A percentile compares a stretch with the other conserved stretches of the same genome.
Conservation (phyloP, 352 stramenopile genomes). For the Pythium aristosporum region DNA sequence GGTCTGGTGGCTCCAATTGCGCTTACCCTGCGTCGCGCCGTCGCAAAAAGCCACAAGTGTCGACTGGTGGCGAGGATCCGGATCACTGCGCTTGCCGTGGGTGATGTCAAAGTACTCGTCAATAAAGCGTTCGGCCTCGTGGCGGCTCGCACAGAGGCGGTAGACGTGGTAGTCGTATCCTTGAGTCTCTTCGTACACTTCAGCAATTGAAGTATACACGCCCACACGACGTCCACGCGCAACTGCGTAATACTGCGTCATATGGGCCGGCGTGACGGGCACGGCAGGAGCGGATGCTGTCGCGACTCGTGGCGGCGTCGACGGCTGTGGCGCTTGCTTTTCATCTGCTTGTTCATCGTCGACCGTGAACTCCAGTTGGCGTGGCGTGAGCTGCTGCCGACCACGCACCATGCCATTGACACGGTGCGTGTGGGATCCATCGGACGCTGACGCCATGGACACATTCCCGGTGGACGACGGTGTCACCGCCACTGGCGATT, state of each 20-base stretch:
- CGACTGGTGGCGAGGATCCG: constrained; percentile 41
- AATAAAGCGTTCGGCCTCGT: constrained; percentile 53
- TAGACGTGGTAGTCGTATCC: constrained; percentile 17
- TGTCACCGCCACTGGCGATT: not conserved
- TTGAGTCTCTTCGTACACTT: constrained; percentile 24
- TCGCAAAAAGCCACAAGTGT: constrained; percentile 76
- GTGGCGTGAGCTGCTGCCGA: constrained; percentile 10
- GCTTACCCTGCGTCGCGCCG: constrained; percentile 56
- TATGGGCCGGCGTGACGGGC: not conserved
- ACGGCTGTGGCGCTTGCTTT: not conserved
- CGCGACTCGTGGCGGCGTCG: not conserved
- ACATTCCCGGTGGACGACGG: not conserved
- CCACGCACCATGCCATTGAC: not conserved
- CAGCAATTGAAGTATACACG: constrained; percentile 47
- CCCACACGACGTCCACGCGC: constrained; percentile 43
- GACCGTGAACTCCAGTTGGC: not conserved
- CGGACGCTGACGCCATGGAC: not conserved
- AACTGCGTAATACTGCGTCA: constrained; percentile 39
- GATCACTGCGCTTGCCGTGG: constrained; percentile 15
- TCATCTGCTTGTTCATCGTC: not conserved
- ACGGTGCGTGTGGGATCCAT: not conserved
- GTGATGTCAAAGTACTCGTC: constrained; percentile 24
- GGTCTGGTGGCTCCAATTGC: constrained; percentile 38
- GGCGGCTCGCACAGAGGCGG: constrained; percentile 38
- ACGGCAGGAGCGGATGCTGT: not conserved